Evolutionary conservation across 441 rosid genomes (phyloP).

Genomic region (Pelargonium citronellum): DNA sequence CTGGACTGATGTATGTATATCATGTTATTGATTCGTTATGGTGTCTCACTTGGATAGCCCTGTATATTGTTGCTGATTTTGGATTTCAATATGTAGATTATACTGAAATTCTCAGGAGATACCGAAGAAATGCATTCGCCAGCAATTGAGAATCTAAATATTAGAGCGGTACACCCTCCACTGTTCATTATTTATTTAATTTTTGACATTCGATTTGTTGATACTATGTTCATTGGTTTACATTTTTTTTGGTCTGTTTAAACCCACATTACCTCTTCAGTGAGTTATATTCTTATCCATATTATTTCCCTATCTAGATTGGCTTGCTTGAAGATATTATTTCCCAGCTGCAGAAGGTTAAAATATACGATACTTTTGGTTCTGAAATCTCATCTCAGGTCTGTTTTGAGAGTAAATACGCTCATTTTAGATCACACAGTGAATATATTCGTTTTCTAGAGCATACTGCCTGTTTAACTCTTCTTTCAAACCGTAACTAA

Average conservation of each 20-base stretch:
- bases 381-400: conserved; percentile 68
- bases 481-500: conserved; percentile 11
- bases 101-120: conserved; percentile 40
- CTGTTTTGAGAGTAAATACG: conserved; percentile 20
- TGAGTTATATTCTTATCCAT: conserved; percentile 11
- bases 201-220: neutral
- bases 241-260: conserved; percentile 13
- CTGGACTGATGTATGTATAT: conserved; percentile 54
- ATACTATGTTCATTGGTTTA: conserved; percentile 8
- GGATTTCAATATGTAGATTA: conserved; percentile 48
- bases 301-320: conserved; percentile 43
- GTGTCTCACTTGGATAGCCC: conserved; percentile 20
- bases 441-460: conserved; percentile 10
- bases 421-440: too few species aligned
- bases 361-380: conserved; percentile 43
- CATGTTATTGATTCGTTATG: conserved; percentile 15
- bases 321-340: conserved; percentile 49
- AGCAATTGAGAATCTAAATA: conserved; percentile 40
- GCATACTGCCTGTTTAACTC: conserved; percentile 18
- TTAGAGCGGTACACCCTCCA: conserved; percentile 39
- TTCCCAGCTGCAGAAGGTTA: conserved; percentile 45
- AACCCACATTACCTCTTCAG: neutral
- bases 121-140: conserved; percentile 48
- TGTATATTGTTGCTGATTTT: conserved; percentile 14
- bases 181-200: neutral